phyloP scores from a whole-genome alignment of 495 filamentous ascomycete genomes.

The Lasiosphaeris hirsuta region DNA sequence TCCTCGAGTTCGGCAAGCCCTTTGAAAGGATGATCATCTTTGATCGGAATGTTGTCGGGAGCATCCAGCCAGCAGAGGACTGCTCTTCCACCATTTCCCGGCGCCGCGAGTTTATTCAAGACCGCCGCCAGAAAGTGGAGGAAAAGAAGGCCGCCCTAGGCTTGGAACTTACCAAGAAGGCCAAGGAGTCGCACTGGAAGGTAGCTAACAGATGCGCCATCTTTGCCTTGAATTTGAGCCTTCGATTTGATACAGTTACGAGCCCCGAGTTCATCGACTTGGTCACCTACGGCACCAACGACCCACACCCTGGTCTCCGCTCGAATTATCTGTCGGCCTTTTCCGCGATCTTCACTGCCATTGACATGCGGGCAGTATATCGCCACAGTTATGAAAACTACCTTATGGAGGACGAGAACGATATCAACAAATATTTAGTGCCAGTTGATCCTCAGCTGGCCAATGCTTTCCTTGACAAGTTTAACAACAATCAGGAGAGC shows the following conservation, averaged over 20 bases:
- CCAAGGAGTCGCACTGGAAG: constrained; percentile 88
- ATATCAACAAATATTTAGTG: constrained; percentile 71
- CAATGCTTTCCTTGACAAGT: constrained; percentile 67
- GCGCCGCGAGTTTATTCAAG: constrained; percentile 65
- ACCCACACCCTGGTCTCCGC: constrained; percentile 83
- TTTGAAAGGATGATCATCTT: constrained; percentile 83
- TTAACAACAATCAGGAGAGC: constrained; percentile 50
- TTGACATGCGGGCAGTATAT: constrained; percentile 84
- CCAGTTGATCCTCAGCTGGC: constrained; percentile 78
- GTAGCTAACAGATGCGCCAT: constrained; percentile 83
- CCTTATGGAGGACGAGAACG: constrained; percentile 68
- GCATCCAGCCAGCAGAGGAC: constrained; percentile 69
- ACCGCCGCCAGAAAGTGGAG: constrained; percentile 72
- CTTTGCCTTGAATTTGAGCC: constrained; percentile 81
- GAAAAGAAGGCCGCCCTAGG: constrained; percentile 77
- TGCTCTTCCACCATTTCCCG: constrained; percentile 60
- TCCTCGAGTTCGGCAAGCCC: constrained; percentile 87
- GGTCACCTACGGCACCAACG: constrained; percentile 79
- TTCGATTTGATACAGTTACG: constrained; percentile 85
- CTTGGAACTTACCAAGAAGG: constrained; percentile 72
- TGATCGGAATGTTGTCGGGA: constrained; percentile 66
- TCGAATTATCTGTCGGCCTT: constrained; percentile 77
- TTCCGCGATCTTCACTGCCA: constrained; percentile 72
- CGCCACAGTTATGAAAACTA: constrained; percentile 81
- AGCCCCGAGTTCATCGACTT: constrained; percentile 77